Conservation (phyloP, 2,329 filamentous ascomycete genomes). For the Reticulascus tulasneorum region DNA sequence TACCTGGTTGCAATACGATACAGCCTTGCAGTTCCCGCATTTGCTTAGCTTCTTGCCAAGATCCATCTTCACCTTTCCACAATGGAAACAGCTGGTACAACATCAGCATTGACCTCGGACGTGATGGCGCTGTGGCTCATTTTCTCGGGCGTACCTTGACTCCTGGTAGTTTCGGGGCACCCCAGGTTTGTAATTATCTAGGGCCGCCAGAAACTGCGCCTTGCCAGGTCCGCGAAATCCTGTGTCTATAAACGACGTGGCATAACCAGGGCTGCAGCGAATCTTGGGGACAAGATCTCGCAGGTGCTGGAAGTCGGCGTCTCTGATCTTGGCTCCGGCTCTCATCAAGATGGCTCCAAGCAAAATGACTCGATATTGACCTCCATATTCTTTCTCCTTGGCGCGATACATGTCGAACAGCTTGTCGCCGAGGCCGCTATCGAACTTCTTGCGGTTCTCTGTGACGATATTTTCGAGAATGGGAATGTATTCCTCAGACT, state of each 20-base stretch:
- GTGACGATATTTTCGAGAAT: background rate
- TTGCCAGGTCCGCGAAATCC: constrained; percentile 16
- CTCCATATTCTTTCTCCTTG: background rate
- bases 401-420: constrained; percentile 1
- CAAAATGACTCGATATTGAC: constrained; percentile 16
- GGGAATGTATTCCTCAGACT: background rate
- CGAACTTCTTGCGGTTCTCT: background rate
- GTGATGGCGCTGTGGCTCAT: no score
- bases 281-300: constrained; percentile 12
- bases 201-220: constrained; percentile 17
- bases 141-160: constrained; percentile 5
- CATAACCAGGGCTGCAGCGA: constrained; percentile 2
- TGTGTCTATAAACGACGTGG: background rate
- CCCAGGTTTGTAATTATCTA: constrained; percentile 17
- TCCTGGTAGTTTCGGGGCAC: constrained; percentile 13
- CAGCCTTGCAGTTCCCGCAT: constrained; percentile 12
- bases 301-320: constrained; percentile 15
- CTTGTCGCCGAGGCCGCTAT: background rate
- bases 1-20: constrained; percentile 17
- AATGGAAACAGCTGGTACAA: constrained; percentile 17
- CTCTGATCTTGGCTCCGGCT: constrained; percentile 16
- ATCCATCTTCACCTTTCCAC: constrained; percentile 16
- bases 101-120: background rate
- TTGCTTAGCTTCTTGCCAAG: constrained; percentile 4
- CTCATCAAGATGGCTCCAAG: constrained; percentile 20